phyloP scores from a whole-genome alignment of 495 filamentous ascomycete genomes.

The Penicillium bovifimosum region DNA sequence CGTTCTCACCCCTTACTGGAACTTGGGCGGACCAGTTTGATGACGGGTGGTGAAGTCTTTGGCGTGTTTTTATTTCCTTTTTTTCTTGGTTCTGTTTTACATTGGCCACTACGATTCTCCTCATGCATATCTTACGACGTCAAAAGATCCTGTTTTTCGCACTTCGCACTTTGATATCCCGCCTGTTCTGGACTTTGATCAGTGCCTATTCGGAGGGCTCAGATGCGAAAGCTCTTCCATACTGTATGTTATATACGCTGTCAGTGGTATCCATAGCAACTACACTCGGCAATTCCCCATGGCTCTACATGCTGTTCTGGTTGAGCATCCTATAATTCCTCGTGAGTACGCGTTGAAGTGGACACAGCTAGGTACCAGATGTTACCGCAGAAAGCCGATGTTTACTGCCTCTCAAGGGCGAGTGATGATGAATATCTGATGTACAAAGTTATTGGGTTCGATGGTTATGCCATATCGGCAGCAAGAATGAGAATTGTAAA shows the following conservation, averaged over 20 bases:
- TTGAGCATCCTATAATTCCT: no score
- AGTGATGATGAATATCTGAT: no score
- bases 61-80: not conserved
- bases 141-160: not conserved
- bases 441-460: no score
- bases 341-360: no score
- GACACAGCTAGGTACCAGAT: no score
- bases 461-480: not conserved
- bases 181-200: not conserved
- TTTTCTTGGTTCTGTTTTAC: not conserved
- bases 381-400: no score
- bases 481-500: slow-evolving; percentile 1
- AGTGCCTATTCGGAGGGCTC: not conserved
- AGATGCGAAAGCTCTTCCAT: not conserved
- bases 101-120: not conserved
- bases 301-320: not conserved
- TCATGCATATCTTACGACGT: not conserved
- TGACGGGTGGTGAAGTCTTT: slow-evolving; percentile 14
- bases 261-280: not conserved
- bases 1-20: slow-evolving; percentile 22
- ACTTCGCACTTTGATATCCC: slow-evolving; percentile 4
- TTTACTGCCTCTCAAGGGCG: no score
- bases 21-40: slow-evolving; percentile 41
- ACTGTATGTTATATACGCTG: not conserved
- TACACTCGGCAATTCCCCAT: not conserved